Evolutionary conservation across 2,329 filamentous ascomycete genomes (phyloP), one percentile per base, ranked within the genome.

Genomic region (Cladosporium sp.): DNA sequence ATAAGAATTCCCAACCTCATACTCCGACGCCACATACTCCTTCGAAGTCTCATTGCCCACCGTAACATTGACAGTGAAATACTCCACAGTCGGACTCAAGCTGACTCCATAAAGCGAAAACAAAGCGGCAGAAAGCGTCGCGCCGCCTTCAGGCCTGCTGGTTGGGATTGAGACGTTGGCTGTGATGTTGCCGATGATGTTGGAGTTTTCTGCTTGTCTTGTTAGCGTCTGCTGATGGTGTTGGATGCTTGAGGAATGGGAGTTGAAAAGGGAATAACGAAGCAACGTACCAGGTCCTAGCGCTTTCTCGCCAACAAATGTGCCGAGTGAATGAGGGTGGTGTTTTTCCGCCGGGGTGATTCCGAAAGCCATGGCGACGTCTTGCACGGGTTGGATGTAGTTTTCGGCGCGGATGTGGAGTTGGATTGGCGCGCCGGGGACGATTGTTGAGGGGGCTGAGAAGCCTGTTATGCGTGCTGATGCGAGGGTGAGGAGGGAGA

Each of bases 331-430:
- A 11, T 27, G 18, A 40, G 36, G 45, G 19, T 48, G n/a, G 27
- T 25, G 8, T 12, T 32, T 13, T 8, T 48, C 36, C 1, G 20
- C 29, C 7, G 36, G 36, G 9, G 36, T 33, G 13, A 48, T 68
- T 32, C 74, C 74, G 55, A 73, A 73, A 22, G 68, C 71, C 8
- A 75, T 66, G 46, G 72, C 66, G 2, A 76, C 61, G 53, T 77
- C 73, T 55, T 66, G 59, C 25, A 74, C 69, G 45, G 62, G 49
- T 59, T 77, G 73, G 59, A 73, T 71, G 64, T 74, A 75, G 62
- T 68, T 66, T 41, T 68, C 61, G 38, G 67, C 69, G 36, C 64
- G 39, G 54, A 77, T 65, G 16, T 64, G 64, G 57, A 70, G 64
- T 25, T 63, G 58, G 61, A 73, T 68, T 38, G 63, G 57, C 29